phyloP scores from a whole-genome alignment of 257 asterid genomes.

The Mentha longifolia region DNA sequence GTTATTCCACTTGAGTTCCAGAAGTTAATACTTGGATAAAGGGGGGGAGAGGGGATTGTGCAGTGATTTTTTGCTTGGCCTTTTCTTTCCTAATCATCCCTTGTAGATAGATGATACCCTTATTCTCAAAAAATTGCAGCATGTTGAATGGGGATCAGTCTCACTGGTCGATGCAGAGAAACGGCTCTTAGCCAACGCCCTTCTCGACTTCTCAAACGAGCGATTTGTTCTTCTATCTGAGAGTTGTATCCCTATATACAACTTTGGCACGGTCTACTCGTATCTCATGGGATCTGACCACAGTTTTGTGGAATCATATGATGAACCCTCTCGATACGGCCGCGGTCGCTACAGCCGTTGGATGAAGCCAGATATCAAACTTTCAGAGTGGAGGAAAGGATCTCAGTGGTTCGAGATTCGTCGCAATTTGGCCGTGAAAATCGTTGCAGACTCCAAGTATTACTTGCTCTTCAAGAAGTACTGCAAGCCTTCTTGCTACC shows the following conservation, averaged over 20 bases:
- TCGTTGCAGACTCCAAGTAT: conserved; percentile 75
- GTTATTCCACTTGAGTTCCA: not conserved
- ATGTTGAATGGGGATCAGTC: conserved; percentile 89
- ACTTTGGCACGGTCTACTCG: conserved; percentile 67
- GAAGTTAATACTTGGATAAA: not conserved
- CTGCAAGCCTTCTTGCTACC: conserved; percentile 88
- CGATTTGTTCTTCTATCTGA: conserved; percentile 89
- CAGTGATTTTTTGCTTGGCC: not conserved
- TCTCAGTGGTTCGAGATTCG: conserved; percentile 96
- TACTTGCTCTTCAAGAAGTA: conserved; percentile 65
- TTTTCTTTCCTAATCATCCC: not conserved
- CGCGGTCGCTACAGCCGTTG: conserved; percentile 88
- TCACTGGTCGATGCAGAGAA: conserved; percentile 88
- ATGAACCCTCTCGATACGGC: conserved; percentile 87
- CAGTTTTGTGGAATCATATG: conserved; percentile 80
- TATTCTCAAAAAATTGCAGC: conserved; percentile 47
- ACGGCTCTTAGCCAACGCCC: conserved; percentile 88
- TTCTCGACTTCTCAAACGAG: conserved; percentile 90
- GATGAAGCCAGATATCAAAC: conserved; percentile 73
- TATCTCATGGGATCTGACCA: conserved; percentile 65
- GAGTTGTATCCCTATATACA: conserved; percentile 86
- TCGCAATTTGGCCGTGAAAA: conserved; percentile 64
- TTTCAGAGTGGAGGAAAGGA: conserved; percentile 91
- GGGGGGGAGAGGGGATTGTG: not conserved
- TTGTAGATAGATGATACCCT: not conserved